Conservation (phyloP, 1,139 yeast species). For the Entelexis sorbosivorans region DNA sequence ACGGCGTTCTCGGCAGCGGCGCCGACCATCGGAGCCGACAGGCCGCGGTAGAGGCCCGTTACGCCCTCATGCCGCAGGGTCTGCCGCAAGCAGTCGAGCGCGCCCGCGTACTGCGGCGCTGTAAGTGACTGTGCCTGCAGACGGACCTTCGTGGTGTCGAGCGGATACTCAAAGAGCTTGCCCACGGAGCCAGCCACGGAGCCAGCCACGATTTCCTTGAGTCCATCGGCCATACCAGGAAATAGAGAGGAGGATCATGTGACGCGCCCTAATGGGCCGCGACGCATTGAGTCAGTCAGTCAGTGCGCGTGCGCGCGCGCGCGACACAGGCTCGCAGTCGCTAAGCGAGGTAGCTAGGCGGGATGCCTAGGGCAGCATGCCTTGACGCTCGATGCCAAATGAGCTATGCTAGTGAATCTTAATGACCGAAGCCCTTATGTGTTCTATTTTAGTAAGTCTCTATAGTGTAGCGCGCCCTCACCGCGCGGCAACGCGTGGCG, state of each 20-base stretch:
- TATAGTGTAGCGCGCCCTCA: too few species aligned
- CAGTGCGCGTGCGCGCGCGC: too few species aligned
- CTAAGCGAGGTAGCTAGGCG: too few species aligned
- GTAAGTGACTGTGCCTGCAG: constrained; percentile 58
- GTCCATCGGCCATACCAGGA: constrained; percentile 6
- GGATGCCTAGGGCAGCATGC: too few species aligned
- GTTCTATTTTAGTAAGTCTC: too few species aligned
- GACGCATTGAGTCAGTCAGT: too few species aligned
- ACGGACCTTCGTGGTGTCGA: constrained; percentile 84
- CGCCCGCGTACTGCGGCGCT: constrained; percentile 39
- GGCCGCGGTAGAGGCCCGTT: constrained; percentile 49
- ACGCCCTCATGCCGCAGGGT: constrained; percentile 62
- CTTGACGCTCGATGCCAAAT: too few species aligned
- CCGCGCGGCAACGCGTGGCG: too few species aligned
- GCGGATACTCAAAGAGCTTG: constrained; percentile 78
- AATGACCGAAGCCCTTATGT: too few species aligned
- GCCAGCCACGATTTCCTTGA: constrained; percentile 29
- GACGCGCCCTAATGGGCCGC: neutral
- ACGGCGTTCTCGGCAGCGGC: constrained; percentile 81
- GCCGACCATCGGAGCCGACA: constrained; percentile 72
- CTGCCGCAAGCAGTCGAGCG: constrained; percentile 48
- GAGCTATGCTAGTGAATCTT: too few species aligned
- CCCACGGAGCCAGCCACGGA: constrained; percentile 68
- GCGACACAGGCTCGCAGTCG: too few species aligned
- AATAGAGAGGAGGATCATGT: neutral